Percentiles rank a stretch among this genome's conserved stretches.
Conservation (phyloP, 305 asterid species). For the Solanum chacoense region DNA sequence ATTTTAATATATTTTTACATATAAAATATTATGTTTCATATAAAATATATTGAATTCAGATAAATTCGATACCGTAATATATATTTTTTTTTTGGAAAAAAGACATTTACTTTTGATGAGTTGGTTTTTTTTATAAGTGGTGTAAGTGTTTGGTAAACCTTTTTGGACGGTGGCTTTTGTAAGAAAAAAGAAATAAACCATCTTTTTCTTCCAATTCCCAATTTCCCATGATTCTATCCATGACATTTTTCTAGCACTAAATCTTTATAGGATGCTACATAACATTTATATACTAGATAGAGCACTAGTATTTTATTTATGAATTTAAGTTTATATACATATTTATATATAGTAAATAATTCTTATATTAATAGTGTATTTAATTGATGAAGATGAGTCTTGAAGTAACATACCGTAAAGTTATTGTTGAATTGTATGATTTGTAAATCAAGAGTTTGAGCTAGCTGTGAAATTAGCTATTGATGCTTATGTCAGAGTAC, state of each 20-base stretch:
- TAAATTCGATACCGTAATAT: neutral
- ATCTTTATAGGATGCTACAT: neutral
- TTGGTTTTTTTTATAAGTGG: neutral
- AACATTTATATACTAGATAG: neutral
- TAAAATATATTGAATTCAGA: neutral
- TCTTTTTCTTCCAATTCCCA: constrained; percentile 5
- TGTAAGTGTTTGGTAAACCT: constrained; percentile 11
- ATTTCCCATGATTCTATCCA: constrained; percentile 17
- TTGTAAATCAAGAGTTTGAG: neutral
- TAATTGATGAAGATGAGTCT: neutral
- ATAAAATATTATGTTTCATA: neutral
- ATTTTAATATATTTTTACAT: neutral
- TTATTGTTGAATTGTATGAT: no score
- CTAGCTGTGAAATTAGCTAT: neutral
- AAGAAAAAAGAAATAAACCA: constrained; percentile 1
- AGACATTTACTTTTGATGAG: neutral
- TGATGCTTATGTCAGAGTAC: neutral
- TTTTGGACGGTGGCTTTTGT: constrained; percentile 20
- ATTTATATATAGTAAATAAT: neutral
- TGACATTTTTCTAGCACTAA: constrained; percentile 1
- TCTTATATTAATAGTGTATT: neutral
- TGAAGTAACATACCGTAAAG: neutral
- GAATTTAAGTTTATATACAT: neutral
- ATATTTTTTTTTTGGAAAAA: neutral
- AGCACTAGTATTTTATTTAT: neutral